Conservation (phyloP, 2,329 filamentous ascomycete genomes). For the Cyanodermella asteris region DNA sequence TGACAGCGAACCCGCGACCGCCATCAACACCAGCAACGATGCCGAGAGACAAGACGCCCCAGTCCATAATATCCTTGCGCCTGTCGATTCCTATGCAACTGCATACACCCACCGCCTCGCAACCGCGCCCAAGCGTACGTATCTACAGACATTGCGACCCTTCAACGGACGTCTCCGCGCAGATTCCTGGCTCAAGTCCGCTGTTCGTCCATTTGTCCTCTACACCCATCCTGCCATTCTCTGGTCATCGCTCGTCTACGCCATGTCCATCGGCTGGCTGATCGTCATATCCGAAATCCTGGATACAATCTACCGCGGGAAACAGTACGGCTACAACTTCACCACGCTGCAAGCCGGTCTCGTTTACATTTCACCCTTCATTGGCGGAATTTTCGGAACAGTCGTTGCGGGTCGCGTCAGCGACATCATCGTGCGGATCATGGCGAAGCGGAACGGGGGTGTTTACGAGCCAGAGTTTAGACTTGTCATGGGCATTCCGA, state of each 20-base stretch:
- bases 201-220: constrained; percentile 60
- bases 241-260: constrained; percentile 70
- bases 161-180: constrained; percentile 59
- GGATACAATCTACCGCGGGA: constrained; percentile 52
- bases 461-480: constrained; percentile 90
- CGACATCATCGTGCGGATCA: constrained; percentile 60
- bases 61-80: constrained; percentile 3
- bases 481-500: constrained; percentile 66
- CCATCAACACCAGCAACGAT: constrained; percentile 5
- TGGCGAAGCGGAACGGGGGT: constrained; percentile 73
- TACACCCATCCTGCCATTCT: constrained; percentile 74
- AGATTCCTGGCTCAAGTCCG: constrained; percentile 62
- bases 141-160: constrained; percentile 48
- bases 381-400: constrained; percentile 76
- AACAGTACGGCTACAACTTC: constrained; percentile 57
- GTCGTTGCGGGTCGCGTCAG: constrained; percentile 75
- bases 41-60: constrained; percentile 1
- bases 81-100: no score
- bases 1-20: constrained; percentile 1
- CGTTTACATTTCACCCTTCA: constrained; percentile 73
- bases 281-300: constrained; percentile 86
- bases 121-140: constrained; percentile 45
- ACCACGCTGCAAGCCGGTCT: constrained; percentile 59
- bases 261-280: constrained; percentile 80
- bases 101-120: constrained; percentile 59